Evolutionary conservation across 139 green algal species (phyloP), one percentile per base, ranked within the genome.

Genomic region (Chlorella sp.): DNA sequence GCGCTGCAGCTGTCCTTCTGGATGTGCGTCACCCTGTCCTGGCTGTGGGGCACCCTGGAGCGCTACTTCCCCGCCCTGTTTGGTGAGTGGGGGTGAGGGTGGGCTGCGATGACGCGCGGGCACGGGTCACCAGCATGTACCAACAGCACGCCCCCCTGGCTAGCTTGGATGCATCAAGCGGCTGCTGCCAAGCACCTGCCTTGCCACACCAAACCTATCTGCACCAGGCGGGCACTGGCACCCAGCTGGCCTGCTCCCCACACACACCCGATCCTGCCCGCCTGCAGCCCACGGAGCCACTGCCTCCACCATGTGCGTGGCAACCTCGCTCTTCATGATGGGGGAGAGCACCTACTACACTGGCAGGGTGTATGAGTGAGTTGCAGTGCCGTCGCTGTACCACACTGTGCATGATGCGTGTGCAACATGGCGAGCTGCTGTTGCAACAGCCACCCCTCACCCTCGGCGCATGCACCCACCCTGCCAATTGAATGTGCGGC

Each of bases 1-100:
- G 76, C 48, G 2, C 20, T 51, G 3, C 76, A 82, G 76, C 58
- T 82, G 36, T 44, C 36, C 56, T 82, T 82, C 76, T 82, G 76
- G 76, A 30, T 70, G 48, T 48, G 34, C 76, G 40, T 72, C 24
- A 22, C 38, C 38, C 8, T 54, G 0, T 28, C 76, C 54, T 82
- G 60, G 34, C 24, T 28, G 36, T 34, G 24, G n/a, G 76, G 76
- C 38, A 73, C 54, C 56, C 56, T 82, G 36, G 76, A 82, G 56
- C 76, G 76, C 16, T 60, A 82, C 40, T 43, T 64, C n/a, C 30
- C 41, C 6, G 48, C 30, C 54, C 34, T 54, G 36, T 82, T 72
- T 54, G 54, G 76, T 82, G 56, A 82, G 74, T 14, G 58, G 14
- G 4, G 65, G 46, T 54, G 7, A 11, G 7, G 11, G 8, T 54